These are phyloP conservation scores for Urochloa ruziziensis DNA, from an alignment of 176 grass and related monocot genomes.

Conservation along the genomic window DNA sequence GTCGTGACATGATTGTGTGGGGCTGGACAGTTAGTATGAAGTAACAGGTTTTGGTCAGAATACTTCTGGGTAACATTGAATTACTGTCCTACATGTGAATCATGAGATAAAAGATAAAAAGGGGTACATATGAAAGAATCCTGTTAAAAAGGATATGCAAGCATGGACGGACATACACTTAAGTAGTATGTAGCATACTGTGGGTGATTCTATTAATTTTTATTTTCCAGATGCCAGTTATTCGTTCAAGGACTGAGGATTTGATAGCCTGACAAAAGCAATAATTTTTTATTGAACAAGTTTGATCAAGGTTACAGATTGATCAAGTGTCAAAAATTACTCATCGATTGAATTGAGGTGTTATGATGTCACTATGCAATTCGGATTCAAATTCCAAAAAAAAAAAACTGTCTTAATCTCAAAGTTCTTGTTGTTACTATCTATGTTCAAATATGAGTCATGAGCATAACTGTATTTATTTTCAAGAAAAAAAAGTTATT, in stretches of 20 bases:
- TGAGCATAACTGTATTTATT: background rate
- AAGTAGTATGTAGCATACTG: background rate
- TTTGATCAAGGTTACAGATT: too few species aligned
- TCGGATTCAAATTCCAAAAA: background rate
- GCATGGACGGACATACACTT: background rate
- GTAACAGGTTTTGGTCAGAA: background rate
- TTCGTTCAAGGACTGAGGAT: background rate
- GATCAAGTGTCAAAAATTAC: background rate
- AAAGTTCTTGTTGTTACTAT: background rate
- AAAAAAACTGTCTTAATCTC: background rate
- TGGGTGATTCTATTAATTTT: background rate
- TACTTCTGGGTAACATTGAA: background rate
- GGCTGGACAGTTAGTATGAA: background rate
- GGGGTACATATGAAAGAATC: constrained; percentile 4
- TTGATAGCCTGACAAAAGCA: background rate
- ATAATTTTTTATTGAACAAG: background rate
- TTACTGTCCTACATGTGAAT: constrained; percentile 2
- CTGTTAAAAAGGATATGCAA: constrained; percentile 12
- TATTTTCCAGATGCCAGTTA: background rate
- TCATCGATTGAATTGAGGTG: background rate
- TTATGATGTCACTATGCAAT: background rate
- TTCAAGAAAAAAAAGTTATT: background rate
- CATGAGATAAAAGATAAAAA: constrained; percentile 3
- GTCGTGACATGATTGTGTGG: constrained; percentile 9
- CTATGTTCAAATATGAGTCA: background rate